Percentiles rank a stretch among this genome's conserved stretches.
These are phyloP conservation scores for Multifurca ochricompacta DNA, from an alignment of 768 basidiomycete species.

Conservation along the genomic window DNA sequence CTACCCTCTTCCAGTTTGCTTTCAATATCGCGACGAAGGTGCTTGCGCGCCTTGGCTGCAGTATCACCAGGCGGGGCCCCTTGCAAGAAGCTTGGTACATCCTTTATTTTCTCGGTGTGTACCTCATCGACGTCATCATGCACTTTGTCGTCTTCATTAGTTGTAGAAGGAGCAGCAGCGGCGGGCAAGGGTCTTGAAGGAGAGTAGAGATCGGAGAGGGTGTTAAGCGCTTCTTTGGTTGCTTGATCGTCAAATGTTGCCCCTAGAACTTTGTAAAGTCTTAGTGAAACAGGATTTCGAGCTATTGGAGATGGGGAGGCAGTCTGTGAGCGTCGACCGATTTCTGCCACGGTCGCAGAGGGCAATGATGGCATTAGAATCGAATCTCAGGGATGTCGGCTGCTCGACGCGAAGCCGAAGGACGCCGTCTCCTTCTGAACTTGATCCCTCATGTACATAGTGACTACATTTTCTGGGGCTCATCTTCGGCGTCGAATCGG, in stretches of 20 bases:
- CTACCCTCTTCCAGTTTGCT: slow-evolving; percentile 75
- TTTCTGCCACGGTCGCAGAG: slow-evolving; percentile 22
- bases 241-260: slow-evolving; percentile 71
- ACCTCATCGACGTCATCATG: slow-evolving; percentile 31
- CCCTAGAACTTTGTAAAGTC: slow-evolving; percentile 86
- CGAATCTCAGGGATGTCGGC: not conserved
- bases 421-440: not conserved
- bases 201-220: slow-evolving; percentile 74
- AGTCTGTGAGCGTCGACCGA: slow-evolving; percentile 20
- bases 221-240: slow-evolving; percentile 73
- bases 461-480: no score
- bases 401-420: not conserved
- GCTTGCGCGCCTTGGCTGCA: slow-evolving; percentile 68
- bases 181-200: slow-evolving; percentile 17
- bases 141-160: slow-evolving; percentile 31
- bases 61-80: slow-evolving; percentile 47
- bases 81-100: slow-evolving; percentile 26
- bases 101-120: slow-evolving; percentile 21
- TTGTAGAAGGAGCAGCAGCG: slow-evolving; percentile 21
- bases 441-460: no score
- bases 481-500: no score
- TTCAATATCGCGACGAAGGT: slow-evolving; percentile 81
- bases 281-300: slow-evolving; percentile 72
- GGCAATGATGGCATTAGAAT: slow-evolving; percentile 13
- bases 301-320: slow-evolving; percentile 22